Evolutionary conservation across 23 red algal species (phyloP).

Genomic region (Gracilaria vermiculophylla): DNA sequence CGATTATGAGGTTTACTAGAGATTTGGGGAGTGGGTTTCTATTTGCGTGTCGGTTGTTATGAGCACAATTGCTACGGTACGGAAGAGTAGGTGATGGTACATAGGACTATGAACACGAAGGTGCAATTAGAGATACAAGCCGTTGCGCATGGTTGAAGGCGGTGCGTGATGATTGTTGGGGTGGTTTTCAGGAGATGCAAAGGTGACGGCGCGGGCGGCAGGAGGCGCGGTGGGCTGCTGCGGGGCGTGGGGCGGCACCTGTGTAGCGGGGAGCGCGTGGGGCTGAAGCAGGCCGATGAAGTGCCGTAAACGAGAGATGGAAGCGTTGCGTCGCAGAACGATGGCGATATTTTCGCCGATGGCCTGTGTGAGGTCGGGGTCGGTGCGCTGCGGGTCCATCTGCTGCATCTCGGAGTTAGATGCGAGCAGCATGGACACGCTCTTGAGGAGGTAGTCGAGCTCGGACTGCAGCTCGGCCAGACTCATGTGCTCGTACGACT

Average conservation of each 20-base stretch:
- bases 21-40: not conserved
- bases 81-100: too few relatives aligned
- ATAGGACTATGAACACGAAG: not conserved
- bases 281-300: not conserved
- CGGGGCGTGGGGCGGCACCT: not conserved
- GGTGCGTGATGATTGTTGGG: not conserved
- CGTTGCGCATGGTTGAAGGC: not conserved
- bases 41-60: too few relatives aligned
- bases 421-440: constrained; percentile 25
- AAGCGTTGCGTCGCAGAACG: constrained; percentile 17
- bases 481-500: constrained; percentile 2
- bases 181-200: not conserved
- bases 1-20: too few relatives aligned
- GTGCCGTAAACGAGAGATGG: not conserved
- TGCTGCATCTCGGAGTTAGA: constrained; percentile 40
- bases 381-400: constrained; percentile 32
- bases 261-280: not conserved
- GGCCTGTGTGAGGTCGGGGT: constrained; percentile 45
- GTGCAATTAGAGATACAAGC: not conserved
- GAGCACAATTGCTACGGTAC: too few relatives aligned
- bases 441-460: constrained; percentile 1
- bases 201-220: not conserved
- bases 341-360: constrained; percentile 51
- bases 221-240: too few relatives aligned
- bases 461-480: constrained; percentile 30